Conservation (phyloP, 306 rosid genomes). For the Cyclanthera cordifolia region DNA sequence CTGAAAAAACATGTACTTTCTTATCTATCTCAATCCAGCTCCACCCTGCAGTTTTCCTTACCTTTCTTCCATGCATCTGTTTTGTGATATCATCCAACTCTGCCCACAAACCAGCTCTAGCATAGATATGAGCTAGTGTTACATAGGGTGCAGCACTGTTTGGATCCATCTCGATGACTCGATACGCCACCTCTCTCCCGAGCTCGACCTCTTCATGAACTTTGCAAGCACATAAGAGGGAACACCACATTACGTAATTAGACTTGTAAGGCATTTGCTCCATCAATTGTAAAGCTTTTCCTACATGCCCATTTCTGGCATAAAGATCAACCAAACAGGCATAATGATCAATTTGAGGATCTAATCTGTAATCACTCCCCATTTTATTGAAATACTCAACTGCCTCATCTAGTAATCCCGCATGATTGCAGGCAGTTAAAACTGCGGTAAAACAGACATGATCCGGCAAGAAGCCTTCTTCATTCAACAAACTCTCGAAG, state of each 20-base stretch:
- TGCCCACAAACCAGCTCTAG: slow-evolving; percentile 46
- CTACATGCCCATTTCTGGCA: slow-evolving; percentile 47
- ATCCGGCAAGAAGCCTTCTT: slow-evolving; percentile 35
- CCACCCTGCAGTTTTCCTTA: slow-evolving; percentile 32
- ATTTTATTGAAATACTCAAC: slow-evolving; percentile 38
- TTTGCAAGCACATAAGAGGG: slow-evolving; percentile 40
- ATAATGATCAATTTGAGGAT: slow-evolving; percentile 45
- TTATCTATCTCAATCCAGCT: slow-evolving; percentile 40
- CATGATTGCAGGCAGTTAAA: slow-evolving; percentile 54
- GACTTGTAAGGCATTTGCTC: slow-evolving; percentile 51
- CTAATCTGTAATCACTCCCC: slow-evolving; percentile 25
- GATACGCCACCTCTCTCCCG: slow-evolving; percentile 43
- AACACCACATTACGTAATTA: slow-evolving; percentile 48
- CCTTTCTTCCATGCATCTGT: slow-evolving; percentile 31
- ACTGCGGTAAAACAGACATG: slow-evolving; percentile 43
- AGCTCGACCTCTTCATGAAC: slow-evolving; percentile 43
- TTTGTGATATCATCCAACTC: slow-evolving; percentile 38
- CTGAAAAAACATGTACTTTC: slow-evolving; percentile 30
- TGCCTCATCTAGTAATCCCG: slow-evolving; percentile 46
- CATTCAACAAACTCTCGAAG: slow-evolving; percentile 32
- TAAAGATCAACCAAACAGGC: slow-evolving; percentile 61
- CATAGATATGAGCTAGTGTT: slow-evolving; percentile 43
- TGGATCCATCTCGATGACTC: slow-evolving; percentile 44
- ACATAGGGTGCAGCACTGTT: slow-evolving; percentile 38
- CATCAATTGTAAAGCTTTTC: slow-evolving; percentile 41